Base-by-base conservation (phyloP, 768 basidiomycete species). In the Leccinum aurantiacum region DNA sequence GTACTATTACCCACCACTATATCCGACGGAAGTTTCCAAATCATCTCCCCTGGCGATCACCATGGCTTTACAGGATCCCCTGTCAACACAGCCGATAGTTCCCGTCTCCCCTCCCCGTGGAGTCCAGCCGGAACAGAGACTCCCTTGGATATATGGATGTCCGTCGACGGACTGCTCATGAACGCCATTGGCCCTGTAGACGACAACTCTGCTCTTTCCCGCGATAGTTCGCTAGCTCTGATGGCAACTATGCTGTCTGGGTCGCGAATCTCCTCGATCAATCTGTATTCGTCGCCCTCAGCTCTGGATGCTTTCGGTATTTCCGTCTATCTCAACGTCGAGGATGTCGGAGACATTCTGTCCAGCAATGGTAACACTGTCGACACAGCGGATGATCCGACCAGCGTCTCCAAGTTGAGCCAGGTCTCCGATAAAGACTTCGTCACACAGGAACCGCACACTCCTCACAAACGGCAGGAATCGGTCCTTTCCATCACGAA, bases 51-150 rank as follows among this genome's bases (percentile, higher is more conserved):
- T 50, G 58, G 56, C 31, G 62, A 64, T 27, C 63, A 31, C 25
- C 65, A 46, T 35, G 49, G 44, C 14, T 63, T 59, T 31, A 10
- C 54, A n/a, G 60, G 50, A 11, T 53, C 63, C 6, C 66, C 66
- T 9, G 19, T 50, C 41, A 55, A n/a, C 11, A n/a, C 52, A 2
- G 13, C 48, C 7, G 53, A 60, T 49, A 13, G 49, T 10, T 47
- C 10, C 8, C 67, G 25, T 29, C 73, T 73, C 15, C 65, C 69
- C 14, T 74, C 71, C 3, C 71, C 73, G 4, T 74, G 71, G 71
- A 72, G 71, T 17, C 73, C 71, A 5, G 6, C 52, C 19, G 69
- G 63, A 54, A 61, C 47, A 19, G 3, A 15, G 1, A 17, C 62
- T 2, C 24, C 60, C 5, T 15, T 47, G 9, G 49, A 67, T 17